A percentile compares a stretch with the other conserved stretches of the same genome.
phyloP scores from a whole-genome alignment of 257 asterid genomes.

The Lycium barbarum region DNA sequence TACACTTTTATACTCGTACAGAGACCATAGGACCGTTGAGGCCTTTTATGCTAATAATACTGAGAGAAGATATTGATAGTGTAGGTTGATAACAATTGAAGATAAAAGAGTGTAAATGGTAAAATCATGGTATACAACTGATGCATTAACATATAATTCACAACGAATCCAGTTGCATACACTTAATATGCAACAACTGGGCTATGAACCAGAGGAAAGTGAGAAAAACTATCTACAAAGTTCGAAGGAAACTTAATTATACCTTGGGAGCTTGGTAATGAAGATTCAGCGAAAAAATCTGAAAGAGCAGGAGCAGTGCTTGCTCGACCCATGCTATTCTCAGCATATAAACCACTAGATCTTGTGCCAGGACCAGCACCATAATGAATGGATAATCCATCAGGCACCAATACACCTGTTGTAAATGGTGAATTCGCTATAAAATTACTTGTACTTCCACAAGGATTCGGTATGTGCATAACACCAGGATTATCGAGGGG shows the following conservation, averaged over 20 bases:
- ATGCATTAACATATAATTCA: not conserved
- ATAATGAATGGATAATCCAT: slow-evolving; percentile 49
- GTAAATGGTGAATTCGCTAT: slow-evolving; percentile 47
- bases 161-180: not conserved
- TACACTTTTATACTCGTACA: not conserved
- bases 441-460: slow-evolving; percentile 43
- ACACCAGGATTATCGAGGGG: slow-evolving; percentile 69
- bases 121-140: not conserved
- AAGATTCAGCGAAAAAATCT: slow-evolving; percentile 40
- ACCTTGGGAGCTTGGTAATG: slow-evolving; percentile 48
- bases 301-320: slow-evolving; percentile 43
- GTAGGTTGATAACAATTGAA: not conserved
- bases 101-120: not conserved
- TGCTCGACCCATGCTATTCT: slow-evolving; percentile 36
- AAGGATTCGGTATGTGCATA: slow-evolving; percentile 51
- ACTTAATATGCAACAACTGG: not conserved
- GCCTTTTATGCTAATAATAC: not conserved
- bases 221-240: not conserved
- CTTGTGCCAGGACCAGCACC: slow-evolving; percentile 31
- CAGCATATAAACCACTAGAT: slow-evolving; percentile 31
- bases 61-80: not conserved
- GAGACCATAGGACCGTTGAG: not conserved
- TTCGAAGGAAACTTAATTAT: not conserved
- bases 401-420: slow-evolving; percentile 57
- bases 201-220: not conserved